A percentile compares a stretch with the other conserved stretches of the same genome.
Evolutionary conservation across 2,329 filamentous ascomycete genomes (phyloP).

Genomic region (Cercospora canescens): DNA sequence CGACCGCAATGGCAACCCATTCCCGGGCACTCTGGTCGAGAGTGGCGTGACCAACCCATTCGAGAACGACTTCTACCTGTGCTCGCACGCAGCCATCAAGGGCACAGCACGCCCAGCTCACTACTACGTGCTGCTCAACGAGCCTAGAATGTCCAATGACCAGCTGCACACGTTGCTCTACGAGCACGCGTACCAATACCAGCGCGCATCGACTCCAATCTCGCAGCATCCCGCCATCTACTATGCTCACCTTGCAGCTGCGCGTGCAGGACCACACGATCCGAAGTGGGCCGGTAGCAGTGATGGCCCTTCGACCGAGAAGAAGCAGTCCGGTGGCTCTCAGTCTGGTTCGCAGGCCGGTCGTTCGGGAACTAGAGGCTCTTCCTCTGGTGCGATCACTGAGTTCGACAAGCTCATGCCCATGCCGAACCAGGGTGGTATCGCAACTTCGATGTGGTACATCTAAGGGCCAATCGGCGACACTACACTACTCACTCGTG

Average conservation of each 20-base stretch:
- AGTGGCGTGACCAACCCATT: constrained; percentile 86
- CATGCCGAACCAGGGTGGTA: constrained; percentile 41
- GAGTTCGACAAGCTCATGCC: constrained; percentile 41
- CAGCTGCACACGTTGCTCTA: constrained; percentile 87
- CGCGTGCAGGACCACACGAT: constrained; percentile 77
- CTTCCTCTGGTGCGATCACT: constrained; percentile 22
- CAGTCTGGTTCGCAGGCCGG: constrained; percentile 22
- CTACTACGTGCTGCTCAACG: constrained; percentile 86
- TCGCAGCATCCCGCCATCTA: constrained; percentile 88
- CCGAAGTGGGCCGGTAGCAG: constrained; percentile 39
- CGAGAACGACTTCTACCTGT: constrained; percentile 83
- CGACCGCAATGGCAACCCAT: constrained; percentile 77
- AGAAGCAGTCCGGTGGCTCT: constrained; percentile 19
- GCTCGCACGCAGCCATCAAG: constrained; percentile 78
- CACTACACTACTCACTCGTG: neutral
- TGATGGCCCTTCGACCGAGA: constrained; percentile 20
- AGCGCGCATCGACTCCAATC: constrained; percentile 87
- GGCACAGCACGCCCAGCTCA: constrained; percentile 84
- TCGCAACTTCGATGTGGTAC: constrained; percentile 52
- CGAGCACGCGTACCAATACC: constrained; percentile 91
- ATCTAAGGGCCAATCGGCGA: constrained; percentile 36
- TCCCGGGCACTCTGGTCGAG: constrained; percentile 87
- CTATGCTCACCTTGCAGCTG: constrained; percentile 88
- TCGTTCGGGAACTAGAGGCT: constrained; percentile 38
- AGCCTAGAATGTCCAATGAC: constrained; percentile 66